Evolutionary conservation across 352 stramenopile genomes (phyloP).

Genomic region (Pythium rhizo-oryzae): DNA sequence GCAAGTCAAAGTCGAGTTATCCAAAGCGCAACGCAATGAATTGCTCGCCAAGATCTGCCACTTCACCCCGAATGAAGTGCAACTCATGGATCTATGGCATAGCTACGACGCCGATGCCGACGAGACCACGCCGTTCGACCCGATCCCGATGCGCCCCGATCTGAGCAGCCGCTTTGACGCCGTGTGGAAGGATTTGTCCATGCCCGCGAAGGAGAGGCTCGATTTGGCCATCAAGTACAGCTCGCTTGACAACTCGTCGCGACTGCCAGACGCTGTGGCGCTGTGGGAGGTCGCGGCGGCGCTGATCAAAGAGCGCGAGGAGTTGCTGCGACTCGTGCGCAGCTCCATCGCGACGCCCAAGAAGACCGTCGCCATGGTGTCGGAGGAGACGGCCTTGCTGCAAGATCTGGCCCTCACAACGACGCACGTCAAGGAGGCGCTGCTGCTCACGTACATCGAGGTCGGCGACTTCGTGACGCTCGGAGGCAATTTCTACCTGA

Average conservation of each 20-base stretch:
- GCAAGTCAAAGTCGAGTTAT: slow-evolving; percentile 44
- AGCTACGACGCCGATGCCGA: slow-evolving; percentile 45
- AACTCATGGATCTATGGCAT: slow-evolving; percentile 71
- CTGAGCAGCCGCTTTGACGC: slow-evolving; percentile 68
- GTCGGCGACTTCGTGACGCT: slow-evolving; percentile 76
- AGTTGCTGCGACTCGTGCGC: slow-evolving; percentile 46
- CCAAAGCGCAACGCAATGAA: slow-evolving; percentile 45
- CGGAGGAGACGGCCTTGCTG: slow-evolving; percentile 49
- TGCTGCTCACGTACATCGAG: slow-evolving; percentile 70
- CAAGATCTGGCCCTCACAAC: slow-evolving; percentile 45
- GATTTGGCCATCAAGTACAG: slow-evolving; percentile 83
- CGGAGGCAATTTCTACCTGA: slow-evolving; percentile 67
- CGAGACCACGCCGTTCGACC: slow-evolving; percentile 50
- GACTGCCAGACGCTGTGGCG: slow-evolving; percentile 57
- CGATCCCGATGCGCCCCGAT: slow-evolving; percentile 59
- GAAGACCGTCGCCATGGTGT: slow-evolving; percentile 36
- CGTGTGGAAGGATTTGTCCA: slow-evolving; percentile 66
- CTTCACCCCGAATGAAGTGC: slow-evolving; percentile 55
- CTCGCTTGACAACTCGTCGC: slow-evolving; percentile 51
- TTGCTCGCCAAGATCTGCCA: slow-evolving; percentile 47
- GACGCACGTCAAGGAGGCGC: slow-evolving; percentile 47
- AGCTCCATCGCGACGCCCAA: slow-evolving; percentile 28
- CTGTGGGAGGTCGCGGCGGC: slow-evolving; percentile 60
- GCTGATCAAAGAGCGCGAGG: slow-evolving; percentile 64
- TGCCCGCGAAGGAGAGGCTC: slow-evolving; percentile 61